These are phyloP conservation scores for Saccharomyces hybrid DNA, from an alignment of 1,139 yeast genomes.

Conservation along the genomic window DNA sequence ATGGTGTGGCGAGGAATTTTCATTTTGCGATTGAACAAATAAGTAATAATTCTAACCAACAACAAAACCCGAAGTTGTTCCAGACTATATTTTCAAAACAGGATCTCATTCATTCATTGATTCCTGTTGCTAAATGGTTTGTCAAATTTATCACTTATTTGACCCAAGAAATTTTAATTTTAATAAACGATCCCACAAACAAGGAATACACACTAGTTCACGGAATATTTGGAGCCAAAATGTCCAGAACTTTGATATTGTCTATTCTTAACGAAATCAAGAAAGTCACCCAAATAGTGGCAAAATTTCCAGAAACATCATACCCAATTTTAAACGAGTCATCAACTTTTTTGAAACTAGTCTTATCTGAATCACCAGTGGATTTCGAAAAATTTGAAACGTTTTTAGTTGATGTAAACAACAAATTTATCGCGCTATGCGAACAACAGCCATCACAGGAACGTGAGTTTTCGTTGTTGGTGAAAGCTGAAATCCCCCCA, in stretches of 20 bases:
- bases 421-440: constrained; percentile 25
- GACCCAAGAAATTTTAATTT: constrained; percentile 27
- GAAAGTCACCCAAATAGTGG: constrained; percentile 26
- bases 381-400: constrained; percentile 31
- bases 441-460: constrained; percentile 21
- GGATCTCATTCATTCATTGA: constrained; percentile 30
- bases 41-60: constrained; percentile 13
- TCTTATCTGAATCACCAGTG: constrained; percentile 29
- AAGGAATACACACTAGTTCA: constrained; percentile 22
- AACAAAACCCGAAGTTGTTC: constrained; percentile 24
- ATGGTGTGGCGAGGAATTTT: constrained; percentile 32
- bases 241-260: constrained; percentile 27
- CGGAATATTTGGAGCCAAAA: constrained; percentile 30
- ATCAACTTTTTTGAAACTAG: constrained; percentile 27
- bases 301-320: constrained; percentile 30
- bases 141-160: constrained; percentile 29
- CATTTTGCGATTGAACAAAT: constrained; percentile 32
- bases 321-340: constrained; percentile 32
- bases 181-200: constrained; percentile 23
- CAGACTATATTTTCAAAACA: constrained; percentile 33
- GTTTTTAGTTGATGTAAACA: constrained; percentile 27
- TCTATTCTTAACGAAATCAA: constrained; percentile 30
- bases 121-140: constrained; percentile 32
- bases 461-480: constrained; percentile 27
- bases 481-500: constrained; percentile 28